Base-by-base conservation (phyloP, 2,329 filamentous ascomycete species). In the Colletotrichum sp. region DNA sequence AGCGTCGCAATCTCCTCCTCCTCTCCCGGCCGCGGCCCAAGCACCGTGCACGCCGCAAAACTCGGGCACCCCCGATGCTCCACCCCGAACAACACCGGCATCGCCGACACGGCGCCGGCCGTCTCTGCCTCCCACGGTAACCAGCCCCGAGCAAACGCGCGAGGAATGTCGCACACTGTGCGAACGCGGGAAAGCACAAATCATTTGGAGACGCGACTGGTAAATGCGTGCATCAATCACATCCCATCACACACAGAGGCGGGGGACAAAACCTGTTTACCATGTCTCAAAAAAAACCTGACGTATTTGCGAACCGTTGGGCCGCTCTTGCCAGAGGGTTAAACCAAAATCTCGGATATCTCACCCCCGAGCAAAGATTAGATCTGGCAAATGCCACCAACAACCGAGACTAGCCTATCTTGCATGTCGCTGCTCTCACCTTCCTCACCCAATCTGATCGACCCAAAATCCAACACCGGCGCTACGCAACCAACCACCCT, bases 341-440 rank as follows among this genome's bases (percentile, higher is more conserved):
- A 64, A 65, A 30, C 56, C 56, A 30, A 6, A 60, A 32, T n/a
- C 10, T 60, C 56, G 56, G 21, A 60, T 30, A 30, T 32, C 26
- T 32, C 26, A 32, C 5, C 43, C 43, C 43, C n/a, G 43, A 52
- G 43, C 10, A 52, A 52, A 52, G 43, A 52, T 52, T 52, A 52
- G 43, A 52, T 52, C 43, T 52, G 6, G 60, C 65, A 5, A 48
- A 60, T n/a, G 21, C 69, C 68, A 66, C 32, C 32, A 32, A 67
- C 69, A 75, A 61, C 72, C 72, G 72, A 64, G 13, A 67, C 72
- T 75, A 75, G 62, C 62, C 72, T 75, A 75, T 75, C 68, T 71
- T 32, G 56, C 56, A 52, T 28, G 58, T 15, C 66, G 28, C 58
- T 32, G 28, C 58, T 61, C 58, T 61, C 58, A 61, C 18, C 34